Evolutionary conservation across 257 asterid genomes (phyloP).

Genomic region (Coffea canephora): DNA sequence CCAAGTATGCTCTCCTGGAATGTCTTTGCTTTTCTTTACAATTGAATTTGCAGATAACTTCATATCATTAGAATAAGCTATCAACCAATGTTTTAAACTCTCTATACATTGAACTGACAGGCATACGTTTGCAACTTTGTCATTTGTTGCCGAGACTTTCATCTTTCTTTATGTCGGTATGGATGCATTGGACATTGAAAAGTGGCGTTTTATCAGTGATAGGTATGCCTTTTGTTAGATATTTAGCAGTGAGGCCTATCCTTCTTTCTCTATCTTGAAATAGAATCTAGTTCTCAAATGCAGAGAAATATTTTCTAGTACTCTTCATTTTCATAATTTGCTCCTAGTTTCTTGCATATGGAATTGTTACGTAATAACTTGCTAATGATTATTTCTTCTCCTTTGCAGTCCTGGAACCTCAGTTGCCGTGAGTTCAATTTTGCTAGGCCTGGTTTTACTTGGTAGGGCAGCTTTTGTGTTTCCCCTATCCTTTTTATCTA

Average conservation of each 20-base stretch:
- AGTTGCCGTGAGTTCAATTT: constrained; percentile 34
- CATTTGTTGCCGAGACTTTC: constrained; percentile 43
- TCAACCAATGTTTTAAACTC: not conserved
- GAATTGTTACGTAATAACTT: not conserved
- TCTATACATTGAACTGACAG: constrained; percentile 19
- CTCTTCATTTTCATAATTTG: not conserved
- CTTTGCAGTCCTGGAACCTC: constrained; percentile 39
- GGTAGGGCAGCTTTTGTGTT: constrained; percentile 49
- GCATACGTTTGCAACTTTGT: constrained; percentile 43
- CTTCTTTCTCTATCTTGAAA: not conserved
- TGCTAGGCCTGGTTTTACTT: constrained; percentile 31
- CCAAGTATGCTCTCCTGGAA: constrained; percentile 26
- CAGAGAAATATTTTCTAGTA: not conserved
- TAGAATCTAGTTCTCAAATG: not conserved
- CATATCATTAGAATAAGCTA: not conserved
- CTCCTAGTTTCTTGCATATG: not conserved
- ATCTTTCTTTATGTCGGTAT: constrained; percentile 49
- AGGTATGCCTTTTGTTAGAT: constrained; percentile 24
- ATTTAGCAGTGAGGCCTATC: not conserved
- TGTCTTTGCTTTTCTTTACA: not conserved
- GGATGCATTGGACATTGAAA: constrained; percentile 50
- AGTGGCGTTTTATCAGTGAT: constrained; percentile 34
- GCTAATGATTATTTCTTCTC: not conserved
- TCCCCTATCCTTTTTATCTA: constrained; percentile 36
- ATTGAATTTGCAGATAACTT: not conserved